These are phyloP conservation scores for Sporisorium iseilematis-ciliati DNA, from an alignment of 1,284 basidiomycete genomes.

Conservation along the genomic window DNA sequence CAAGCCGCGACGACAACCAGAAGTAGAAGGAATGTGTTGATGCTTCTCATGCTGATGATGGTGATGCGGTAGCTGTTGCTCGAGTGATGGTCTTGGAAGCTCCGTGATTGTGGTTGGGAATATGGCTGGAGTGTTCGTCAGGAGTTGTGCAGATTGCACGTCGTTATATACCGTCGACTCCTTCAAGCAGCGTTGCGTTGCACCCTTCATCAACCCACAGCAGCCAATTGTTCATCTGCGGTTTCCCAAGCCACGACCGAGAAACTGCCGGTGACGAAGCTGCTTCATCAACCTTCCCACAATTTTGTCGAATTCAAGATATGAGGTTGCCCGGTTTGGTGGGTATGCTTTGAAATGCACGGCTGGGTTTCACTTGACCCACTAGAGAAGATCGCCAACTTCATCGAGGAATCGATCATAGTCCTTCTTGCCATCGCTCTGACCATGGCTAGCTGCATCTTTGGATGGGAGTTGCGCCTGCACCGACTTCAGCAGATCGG, in stretches of 20 bases:
- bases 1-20: background rate
- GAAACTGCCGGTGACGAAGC: conserved; percentile 3
- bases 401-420: conserved; percentile 50
- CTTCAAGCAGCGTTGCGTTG: background rate
- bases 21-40: background rate
- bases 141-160: background rate
- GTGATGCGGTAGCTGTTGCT: background rate
- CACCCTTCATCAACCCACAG: conserved; percentile 6
- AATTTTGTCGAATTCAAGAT: conserved; percentile 1
- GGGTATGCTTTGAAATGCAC: background rate
- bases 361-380: too few relatives aligned
- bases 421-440: conserved; percentile 16
- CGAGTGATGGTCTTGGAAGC: background rate
- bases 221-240: conserved; percentile 5
- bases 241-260: background rate
- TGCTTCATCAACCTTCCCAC: conserved; percentile 8
- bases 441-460: background rate
- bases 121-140: background rate
- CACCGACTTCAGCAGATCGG: conserved; percentile 35
- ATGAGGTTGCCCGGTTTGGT: conserved; percentile 4
- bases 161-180: conserved; percentile 1
- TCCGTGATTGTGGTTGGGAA: background rate
- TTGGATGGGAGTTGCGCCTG: conserved; percentile 32
- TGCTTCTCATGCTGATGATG: background rate
- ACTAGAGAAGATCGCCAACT: conserved; percentile 44